Base-by-base conservation (phyloP, 169 alveolate species). In the Cryptosporidium xiaoi region DNA sequence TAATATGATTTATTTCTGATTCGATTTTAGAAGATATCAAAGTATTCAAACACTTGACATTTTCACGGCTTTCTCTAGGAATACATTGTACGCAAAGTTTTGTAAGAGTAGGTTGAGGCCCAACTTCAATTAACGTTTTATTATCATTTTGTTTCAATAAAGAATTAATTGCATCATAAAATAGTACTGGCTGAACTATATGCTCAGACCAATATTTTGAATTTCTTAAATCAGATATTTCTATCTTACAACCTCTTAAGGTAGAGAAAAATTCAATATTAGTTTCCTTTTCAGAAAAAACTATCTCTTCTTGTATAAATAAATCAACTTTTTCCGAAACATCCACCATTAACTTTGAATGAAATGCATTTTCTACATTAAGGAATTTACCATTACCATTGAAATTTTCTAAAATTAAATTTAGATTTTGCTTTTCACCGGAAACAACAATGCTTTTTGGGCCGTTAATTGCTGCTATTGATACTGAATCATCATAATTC, bases 401-500 rank as follows among this genome's bases (percentile, higher is more conserved):
- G 15, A 77, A 18, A 20, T 12, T 46, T 29, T 62, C 10, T 5
- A 77, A 77, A 20, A 77, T 60, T 55, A 33, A 27, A 10, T 60
- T 5, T 24, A 77, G 18, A 24, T 24, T 10, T 3, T 12, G 33
- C 12, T 34, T 46, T 60, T 20, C 56, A 8, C 87, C 87, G 13
- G 87, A 77, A 60, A 77, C 40, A 1, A 77, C 71, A 27, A 77
- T 29, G 27, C 87, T 77, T 34, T 62, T 77, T 5, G 87, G 77
- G 6, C 87, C 87, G 34, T 77, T 77, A 29, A 77, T n/a, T 8
- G 87, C 87, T 36, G 87, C 87, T 4, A 77, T 10, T 10, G 87
- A 56, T 16, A 77, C 64, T 18, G 18, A 31, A 5, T 77, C 64
- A 16, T 44, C 87, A n/a, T 20, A 77, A 2, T 55, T 40, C 40